These are phyloP conservation scores for Fusarium staphyleae DNA, from an alignment of 2,329 filamentous ascomycete species.

Conservation along the genomic window DNA sequence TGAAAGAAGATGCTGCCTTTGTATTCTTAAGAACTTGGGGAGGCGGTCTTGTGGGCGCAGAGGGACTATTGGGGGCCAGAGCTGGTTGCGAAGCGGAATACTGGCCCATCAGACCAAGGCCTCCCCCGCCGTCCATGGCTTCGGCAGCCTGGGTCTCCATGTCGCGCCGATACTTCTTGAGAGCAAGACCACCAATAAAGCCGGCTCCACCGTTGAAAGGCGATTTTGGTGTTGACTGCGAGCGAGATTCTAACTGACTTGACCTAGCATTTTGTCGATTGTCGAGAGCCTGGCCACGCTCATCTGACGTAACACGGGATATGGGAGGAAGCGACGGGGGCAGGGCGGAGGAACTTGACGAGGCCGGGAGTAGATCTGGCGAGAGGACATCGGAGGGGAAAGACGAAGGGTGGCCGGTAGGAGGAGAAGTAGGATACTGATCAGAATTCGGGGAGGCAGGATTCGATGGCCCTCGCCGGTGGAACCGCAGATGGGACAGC, in stretches of 20 bases:
- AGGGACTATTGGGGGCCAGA: slow-evolving; percentile 37
- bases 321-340: slow-evolving; percentile 62
- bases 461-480: slow-evolving; percentile 63
- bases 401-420: slow-evolving; percentile 50
- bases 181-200: slow-evolving; percentile 63
- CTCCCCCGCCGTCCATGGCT: slow-evolving; percentile 25
- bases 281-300: slow-evolving; percentile 41
- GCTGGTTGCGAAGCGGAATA: slow-evolving; percentile 29
- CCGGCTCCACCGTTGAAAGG: slow-evolving; percentile 51
- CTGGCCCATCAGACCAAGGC: slow-evolving; percentile 20
- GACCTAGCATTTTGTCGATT: slow-evolving; percentile 37
- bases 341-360: slow-evolving; percentile 47
- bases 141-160: slow-evolving; percentile 39
- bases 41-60: slow-evolving; percentile 41
- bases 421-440: slow-evolving; percentile 51
- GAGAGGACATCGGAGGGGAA: slow-evolving; percentile 50
- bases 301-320: slow-evolving; percentile 55
- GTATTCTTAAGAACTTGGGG: slow-evolving; percentile 40
- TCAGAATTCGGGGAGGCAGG: slow-evolving; percentile 62
- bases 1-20: slow-evolving; percentile 50
- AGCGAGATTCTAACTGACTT: slow-evolving; percentile 33
- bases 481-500: slow-evolving; percentile 65
- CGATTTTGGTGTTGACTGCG: slow-evolving; percentile 42
- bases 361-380: slow-evolving; percentile 47
- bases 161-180: slow-evolving; percentile 58